Evolutionary conservation across 2,329 filamentous ascomycete species (phyloP).

Genomic region (Nothophaeocryptopus gaeumannii): DNA sequence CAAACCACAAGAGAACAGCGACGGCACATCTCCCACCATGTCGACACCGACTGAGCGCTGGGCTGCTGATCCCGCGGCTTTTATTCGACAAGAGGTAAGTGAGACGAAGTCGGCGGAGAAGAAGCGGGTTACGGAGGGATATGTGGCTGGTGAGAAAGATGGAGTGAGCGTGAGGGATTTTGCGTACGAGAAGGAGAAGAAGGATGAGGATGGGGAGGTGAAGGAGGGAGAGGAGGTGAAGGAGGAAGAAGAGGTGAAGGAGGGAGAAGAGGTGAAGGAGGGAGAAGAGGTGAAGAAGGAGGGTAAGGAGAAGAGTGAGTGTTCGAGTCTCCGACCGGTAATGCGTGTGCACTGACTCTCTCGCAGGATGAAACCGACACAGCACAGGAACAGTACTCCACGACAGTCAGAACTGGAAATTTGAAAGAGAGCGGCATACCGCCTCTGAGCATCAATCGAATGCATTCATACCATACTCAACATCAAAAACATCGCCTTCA

Average conservation of each 20-base stretch:
- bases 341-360: not conserved
- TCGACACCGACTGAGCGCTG: constrained; percentile 25
- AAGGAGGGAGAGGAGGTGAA: not conserved
- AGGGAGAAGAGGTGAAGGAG: not conserved
- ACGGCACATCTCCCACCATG: constrained; percentile 4
- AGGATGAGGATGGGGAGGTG: not conserved
- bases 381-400: no score
- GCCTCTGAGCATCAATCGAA: constrained; percentile 9
- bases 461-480: constrained; percentile 33
- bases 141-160: constrained; percentile 1
- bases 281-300: not conserved
- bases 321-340: not conserved
- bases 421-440: no score
- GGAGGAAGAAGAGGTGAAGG: not conserved
- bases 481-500: constrained; percentile 29
- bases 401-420: no score
- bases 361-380: no score
- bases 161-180: constrained; percentile 9
- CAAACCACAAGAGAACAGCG: no score
- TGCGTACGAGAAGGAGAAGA: not conserved
- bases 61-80: constrained; percentile 3
- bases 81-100: constrained; percentile 1
- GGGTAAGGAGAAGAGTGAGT: not conserved
- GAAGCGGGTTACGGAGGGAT: constrained; percentile 1
- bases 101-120: not conserved